Evolutionary conservation across 2,329 filamentous ascomycete genomes (phyloP), one percentile per base, ranked within the genome.

Genomic region (Pseudogymnoascus sp.): DNA sequence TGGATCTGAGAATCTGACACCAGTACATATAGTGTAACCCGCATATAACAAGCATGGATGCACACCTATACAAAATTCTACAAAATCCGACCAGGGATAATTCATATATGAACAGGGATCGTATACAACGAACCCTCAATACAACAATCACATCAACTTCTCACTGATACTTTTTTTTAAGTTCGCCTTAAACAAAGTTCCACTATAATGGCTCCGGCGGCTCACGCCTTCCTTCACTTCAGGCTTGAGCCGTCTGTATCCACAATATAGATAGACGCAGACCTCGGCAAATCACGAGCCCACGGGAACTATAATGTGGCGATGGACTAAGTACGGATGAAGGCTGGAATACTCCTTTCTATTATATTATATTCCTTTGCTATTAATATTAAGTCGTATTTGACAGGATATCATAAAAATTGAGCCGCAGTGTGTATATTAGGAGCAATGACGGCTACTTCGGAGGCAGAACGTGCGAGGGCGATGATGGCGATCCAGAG

Each of bases 401-500:
- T 21, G 28, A 56, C 11, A 16, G 10, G 16, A 3, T 21, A 16
- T 34, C 25, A 8, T 14, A 16, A 4, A 34, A 34, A 56, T 34
- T 36, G 16, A 36, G 28, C 4, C 5, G 28, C 16, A 21, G 50
- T 21, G 50, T 34, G 8, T 56, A 56, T 21, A 56, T 56, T 5
- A 34, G 28, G 50, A 21, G 50, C 28, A 14, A 56, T 56, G 50
- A 16, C 23, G 59, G 59, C 12, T 31, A 23, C 61, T 21, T 63
- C 62, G 25, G 36, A 25, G 25, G 44, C 62, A 37, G 63, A 67
- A 64, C 65, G 63, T 28, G 40, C 23, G 8, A 65, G 66, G 37
- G 70, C 71, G 7, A 64, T 69, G 40, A 69, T 67, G 31, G 68
- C 64, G n/a, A 66, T 72, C 8, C 62, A 71, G 42, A 67, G 67